Conservation (phyloP, 2,329 filamentous ascomycete species). For the Pseudogymnoascus sp. region DNA sequence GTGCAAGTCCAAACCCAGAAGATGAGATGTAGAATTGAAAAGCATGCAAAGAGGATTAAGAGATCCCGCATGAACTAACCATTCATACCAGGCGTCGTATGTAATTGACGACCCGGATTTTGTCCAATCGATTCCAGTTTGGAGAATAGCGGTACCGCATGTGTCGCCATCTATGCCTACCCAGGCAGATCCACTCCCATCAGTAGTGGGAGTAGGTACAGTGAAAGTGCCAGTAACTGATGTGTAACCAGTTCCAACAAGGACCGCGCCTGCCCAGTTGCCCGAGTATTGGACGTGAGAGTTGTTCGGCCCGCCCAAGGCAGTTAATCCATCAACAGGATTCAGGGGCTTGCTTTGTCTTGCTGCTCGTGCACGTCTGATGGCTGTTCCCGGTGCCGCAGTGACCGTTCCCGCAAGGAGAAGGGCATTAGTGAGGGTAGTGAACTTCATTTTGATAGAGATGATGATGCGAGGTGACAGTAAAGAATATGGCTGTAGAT, state of each 20-base stretch:
- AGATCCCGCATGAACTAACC: constrained; percentile 26
- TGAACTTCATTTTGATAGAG: constrained; percentile 43
- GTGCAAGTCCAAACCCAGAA: neutral
- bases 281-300: constrained; percentile 43
- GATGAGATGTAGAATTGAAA: neutral
- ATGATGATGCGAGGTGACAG: neutral
- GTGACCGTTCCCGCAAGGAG: constrained; percentile 37
- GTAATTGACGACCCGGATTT: constrained; percentile 35
- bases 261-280: constrained; percentile 56
- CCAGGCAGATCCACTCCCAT: constrained; percentile 48
- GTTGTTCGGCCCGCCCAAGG: constrained; percentile 29
- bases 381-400: constrained; percentile 39
- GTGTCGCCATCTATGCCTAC: constrained; percentile 57
- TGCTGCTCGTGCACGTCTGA: constrained; percentile 30
- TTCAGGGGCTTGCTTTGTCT: constrained; percentile 26
- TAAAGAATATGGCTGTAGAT: neutral
- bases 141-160: constrained; percentile 47
- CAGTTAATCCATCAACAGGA: constrained; percentile 28
- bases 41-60: neutral
- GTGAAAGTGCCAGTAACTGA: constrained; percentile 48
- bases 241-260: constrained; percentile 44
- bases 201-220: constrained; percentile 42
- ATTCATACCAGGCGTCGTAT: constrained; percentile 56
- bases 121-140: constrained; percentile 52
- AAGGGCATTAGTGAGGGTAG: constrained; percentile 31